A percentile compares a stretch with the other conserved stretches of the same genome.
Conservation (phyloP, 2,329 filamentous ascomycete genomes). For the Trichoderma endophyticum region DNA sequence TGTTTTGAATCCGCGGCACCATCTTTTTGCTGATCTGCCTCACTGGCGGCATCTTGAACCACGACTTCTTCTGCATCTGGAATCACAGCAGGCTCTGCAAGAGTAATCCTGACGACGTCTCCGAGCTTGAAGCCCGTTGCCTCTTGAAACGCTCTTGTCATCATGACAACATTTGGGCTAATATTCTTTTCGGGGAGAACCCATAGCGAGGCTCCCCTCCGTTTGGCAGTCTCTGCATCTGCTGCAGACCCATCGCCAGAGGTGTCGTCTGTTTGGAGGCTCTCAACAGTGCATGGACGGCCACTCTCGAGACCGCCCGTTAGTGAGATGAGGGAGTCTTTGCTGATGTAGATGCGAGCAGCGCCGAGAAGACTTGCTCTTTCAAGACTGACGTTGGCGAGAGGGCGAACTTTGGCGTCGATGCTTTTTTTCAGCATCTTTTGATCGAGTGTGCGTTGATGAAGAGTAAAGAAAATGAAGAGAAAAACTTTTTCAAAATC, state of each 20-base stretch:
- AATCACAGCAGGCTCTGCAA: slow-evolving; percentile 47
- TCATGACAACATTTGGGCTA: slow-evolving; percentile 65
- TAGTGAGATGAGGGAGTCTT: slow-evolving; percentile 44
- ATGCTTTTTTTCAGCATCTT: slow-evolving; percentile 36
- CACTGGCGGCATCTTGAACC: slow-evolving; percentile 52
- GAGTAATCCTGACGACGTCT: slow-evolving; percentile 59
- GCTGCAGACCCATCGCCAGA: slow-evolving; percentile 15
- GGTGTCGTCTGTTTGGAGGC: slow-evolving; percentile 24
- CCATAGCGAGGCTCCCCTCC: slow-evolving; percentile 49
- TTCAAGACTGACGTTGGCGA: slow-evolving; percentile 41
- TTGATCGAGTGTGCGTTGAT: background rate
- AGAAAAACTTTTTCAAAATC: background rate
- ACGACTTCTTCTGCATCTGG: slow-evolving; percentile 56
- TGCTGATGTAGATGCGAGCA: slow-evolving; percentile 47
- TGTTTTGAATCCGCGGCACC: slow-evolving; percentile 24
- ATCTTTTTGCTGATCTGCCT: slow-evolving; percentile 31
- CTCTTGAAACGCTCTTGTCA: slow-evolving; percentile 71
- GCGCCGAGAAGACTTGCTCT: slow-evolving; percentile 43
- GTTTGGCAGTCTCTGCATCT: slow-evolving; percentile 6
- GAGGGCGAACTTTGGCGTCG: slow-evolving; percentile 41
- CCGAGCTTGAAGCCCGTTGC: slow-evolving; percentile 69
- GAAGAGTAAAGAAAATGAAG: background rate
- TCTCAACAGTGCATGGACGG: slow-evolving; percentile 42
- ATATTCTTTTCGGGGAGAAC: slow-evolving; percentile 57
- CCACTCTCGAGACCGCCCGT: slow-evolving; percentile 44